phyloP scores from a whole-genome alignment of 2,329 filamentous ascomycete genomes.

The Setomelanomma holmii region DNA sequence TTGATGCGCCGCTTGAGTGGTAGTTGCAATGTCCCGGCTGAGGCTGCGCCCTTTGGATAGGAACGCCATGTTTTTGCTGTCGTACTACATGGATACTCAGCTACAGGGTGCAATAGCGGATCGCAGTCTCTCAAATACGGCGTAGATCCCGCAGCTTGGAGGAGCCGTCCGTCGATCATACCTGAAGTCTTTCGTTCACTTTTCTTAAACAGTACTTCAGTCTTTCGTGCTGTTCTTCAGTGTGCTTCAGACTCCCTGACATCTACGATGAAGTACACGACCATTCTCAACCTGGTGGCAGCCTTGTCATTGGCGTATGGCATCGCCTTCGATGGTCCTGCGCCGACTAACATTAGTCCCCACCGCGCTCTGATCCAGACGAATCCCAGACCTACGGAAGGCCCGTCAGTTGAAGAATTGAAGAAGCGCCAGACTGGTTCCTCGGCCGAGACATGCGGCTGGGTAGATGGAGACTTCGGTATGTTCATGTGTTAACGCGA shows the following conservation, averaged over 20 bases:
- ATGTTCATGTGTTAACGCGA: not conserved
- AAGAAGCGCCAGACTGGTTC: slow-evolving; percentile 20
- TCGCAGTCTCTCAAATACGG: slow-evolving; percentile 13
- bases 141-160: not conserved
- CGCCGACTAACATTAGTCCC: slow-evolving; percentile 19
- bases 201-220: too few species aligned
- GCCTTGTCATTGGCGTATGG: slow-evolving; percentile 21
- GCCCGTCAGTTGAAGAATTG: slow-evolving; percentile 27
- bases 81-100: slow-evolving; percentile 6
- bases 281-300: slow-evolving; percentile 18
- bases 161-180: not conserved
- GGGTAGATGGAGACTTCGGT: slow-evolving; percentile 30
- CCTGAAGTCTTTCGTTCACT: not conserved
- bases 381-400: slow-evolving; percentile 31
- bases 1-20: not conserved
- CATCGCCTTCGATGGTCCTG: slow-evolving; percentile 29
- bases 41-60: not conserved
- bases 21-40: not conserved
- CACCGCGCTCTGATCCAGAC: slow-evolving; percentile 15
- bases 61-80: slow-evolving; percentile 8
- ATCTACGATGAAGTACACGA: slow-evolving; percentile 9
- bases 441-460: slow-evolving; percentile 32
- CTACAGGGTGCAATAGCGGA: not conserved
- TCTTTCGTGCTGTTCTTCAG: too few species aligned
- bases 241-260: too few species aligned